Conservation (phyloP, 306 rosid genomes). For the Gynostemma pentaphyllum region DNA sequence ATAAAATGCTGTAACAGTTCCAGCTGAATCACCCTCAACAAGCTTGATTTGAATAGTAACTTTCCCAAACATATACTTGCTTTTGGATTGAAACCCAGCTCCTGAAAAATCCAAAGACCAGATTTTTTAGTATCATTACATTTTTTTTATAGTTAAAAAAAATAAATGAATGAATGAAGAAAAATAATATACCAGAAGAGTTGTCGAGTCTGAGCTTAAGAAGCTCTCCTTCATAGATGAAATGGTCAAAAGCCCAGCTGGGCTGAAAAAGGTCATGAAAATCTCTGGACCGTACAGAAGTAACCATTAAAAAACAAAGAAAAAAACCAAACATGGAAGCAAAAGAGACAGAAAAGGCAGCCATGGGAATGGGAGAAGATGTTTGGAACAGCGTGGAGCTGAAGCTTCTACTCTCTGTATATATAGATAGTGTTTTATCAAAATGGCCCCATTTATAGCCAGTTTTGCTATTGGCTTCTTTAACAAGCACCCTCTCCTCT, state of each 20-base stretch:
- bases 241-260: constrained; percentile 82
- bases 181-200: constrained; percentile 42
- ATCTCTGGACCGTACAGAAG: constrained; percentile 39
- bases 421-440: not conserved
- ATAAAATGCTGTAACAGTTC: constrained; percentile 95
- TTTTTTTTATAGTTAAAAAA: not conserved
- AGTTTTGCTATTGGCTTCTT: constrained; percentile 25
- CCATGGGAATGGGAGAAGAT: not conserved
- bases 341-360: constrained; percentile 6
- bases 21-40: constrained; percentile 90
- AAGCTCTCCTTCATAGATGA: constrained; percentile 62
- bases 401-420: constrained; percentile 21
- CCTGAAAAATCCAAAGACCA: constrained; percentile 28
- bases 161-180: not conserved
- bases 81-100: constrained; percentile 87
- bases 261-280: constrained; percentile 86
- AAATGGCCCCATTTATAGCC: constrained; percentile 27
- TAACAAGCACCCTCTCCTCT: constrained; percentile 17
- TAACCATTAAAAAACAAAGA: constrained; percentile 27
- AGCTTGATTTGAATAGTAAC: constrained; percentile 78
- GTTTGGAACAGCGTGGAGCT: not conserved
- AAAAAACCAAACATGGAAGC: constrained; percentile 19
- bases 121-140: not conserved
- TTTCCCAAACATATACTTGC: constrained; percentile 79
- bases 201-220: constrained; percentile 77